Evolutionary conservation across 2,329 filamentous ascomycete genomes (phyloP), one percentile per base, ranked within the genome.

Genomic region (Aspergillus sp.): DNA sequence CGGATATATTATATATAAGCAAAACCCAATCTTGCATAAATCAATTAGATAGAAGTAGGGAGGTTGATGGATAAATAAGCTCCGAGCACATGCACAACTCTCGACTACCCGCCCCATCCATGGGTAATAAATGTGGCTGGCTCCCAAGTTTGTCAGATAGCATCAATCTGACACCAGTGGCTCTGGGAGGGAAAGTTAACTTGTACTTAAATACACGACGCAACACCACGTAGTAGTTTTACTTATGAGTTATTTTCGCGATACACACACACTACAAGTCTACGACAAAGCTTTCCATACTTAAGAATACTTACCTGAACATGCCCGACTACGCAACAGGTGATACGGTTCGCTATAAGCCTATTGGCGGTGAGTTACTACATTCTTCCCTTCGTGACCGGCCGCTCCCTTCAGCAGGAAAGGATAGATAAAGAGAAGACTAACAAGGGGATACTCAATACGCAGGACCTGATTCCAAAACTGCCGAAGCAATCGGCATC

Each of bases 401-500:
- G 23, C 23, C 6, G 23, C 23, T 25, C 23, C 6, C 6, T 7
- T 25, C 1, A 7, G 23, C 5, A 25, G 23, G 23, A 25, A 25
- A 25, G 6, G 23, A 25, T 7, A 25, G 23, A 25, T 25, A 7
- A 25, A 32, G 30, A 13, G 27, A 30, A 19, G 27, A 32, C 30
- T 32, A 32, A 32, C 10, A 10, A 13, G 30, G 10, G 4, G 3
- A 1, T 5, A 13, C 4, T 11, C 4, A 13, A 32, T 36, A 5
- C 11, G n/a, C 44, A 80, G 77, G 77, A 23, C 71, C 72, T 15
- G 66, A 74, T 3, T 76, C 75, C 19, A 72, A 77, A 19, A 79
- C 78, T 17, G 75, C 72, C 27, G 70, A 73, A 36, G 73, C 71
- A 23, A 67, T 70, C n/a, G 78, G 78, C 8, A 67, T 67, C 13